Base-by-base conservation (phyloP, 2,329 filamentous ascomycete species). In the Neofusicoccum cordaticola region DNA sequence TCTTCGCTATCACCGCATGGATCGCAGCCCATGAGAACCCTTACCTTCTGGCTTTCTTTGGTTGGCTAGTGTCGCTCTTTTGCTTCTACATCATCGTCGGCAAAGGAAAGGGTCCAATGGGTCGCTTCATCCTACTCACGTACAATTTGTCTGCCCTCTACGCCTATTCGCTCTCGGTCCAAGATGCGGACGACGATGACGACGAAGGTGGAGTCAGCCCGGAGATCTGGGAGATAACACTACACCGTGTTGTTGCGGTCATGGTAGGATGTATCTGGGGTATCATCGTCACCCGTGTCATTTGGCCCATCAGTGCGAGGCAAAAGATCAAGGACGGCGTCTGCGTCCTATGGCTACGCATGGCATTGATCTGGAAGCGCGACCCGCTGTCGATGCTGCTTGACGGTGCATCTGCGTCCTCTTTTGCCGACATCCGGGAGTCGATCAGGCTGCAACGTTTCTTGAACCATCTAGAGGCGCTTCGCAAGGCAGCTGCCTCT, bases 91-190 rank as follows among this genome's bases (percentile, higher is more conserved):
- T 97, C 71, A 97, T 96, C 69, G 81, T 98, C 62, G 91, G 89
- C 34, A 85, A 88, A 72, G 89, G 90, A 50, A 94, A 94, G 75
- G 93, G 91, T 0, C 93, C 94, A 0, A 90, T 98, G 78, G 94
- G 93, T 47, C 89, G 95, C 60, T 98, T 97, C 74, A 95, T 96
- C 67, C 86, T 98, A 73, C 85, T 99, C 51, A 96, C 94, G 0
- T 99, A 98, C 82, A 99, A 99, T 73, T 88, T 99, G 48, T 94
- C 92, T 17, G 92, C 92, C 7, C 84, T 99, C 2, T 99, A 99
- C 75, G 92, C 93, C 9, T 99, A 98, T 78, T 95, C 91, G 62
- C 83, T 98, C 9, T 90, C 90, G 0, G 89, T 92, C 67, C 85
- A 86, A 67, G 92, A 96, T 53, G 87, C 90, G 4, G 88, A 93